These are phyloP conservation scores for Monosporozyma unispora DNA, from an alignment of 805 yeast species.

Conservation along the genomic window DNA sequence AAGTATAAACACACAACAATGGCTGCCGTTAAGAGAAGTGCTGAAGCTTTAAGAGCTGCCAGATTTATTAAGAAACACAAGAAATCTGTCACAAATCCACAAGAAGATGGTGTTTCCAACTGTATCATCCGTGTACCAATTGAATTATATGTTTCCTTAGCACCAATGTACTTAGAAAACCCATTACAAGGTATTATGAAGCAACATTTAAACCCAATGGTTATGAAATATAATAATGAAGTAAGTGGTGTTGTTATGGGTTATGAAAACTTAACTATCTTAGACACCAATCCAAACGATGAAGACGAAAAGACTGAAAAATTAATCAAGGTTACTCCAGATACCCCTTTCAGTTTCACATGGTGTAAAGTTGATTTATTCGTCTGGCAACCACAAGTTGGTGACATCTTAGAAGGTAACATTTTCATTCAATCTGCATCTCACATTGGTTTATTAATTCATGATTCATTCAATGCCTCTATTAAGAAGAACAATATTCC, in stretches of 20 bases:
- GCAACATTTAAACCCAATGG: constrained; percentile 83
- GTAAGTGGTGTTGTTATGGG: constrained; percentile 80
- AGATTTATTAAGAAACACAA: constrained; percentile 25
- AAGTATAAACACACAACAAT: constrained; percentile 4
- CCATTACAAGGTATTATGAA: constrained; percentile 74
- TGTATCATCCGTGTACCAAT: constrained; percentile 29
- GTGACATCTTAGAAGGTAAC: constrained; percentile 80
- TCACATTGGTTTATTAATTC: constrained; percentile 83
- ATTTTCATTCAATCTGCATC: constrained; percentile 89
- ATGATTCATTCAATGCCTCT: constrained; percentile 91
- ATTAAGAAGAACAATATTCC: constrained; percentile 83
- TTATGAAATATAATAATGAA: constrained; percentile 69
- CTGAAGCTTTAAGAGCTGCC: constrained; percentile 13
- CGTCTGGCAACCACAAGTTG: constrained; percentile 86
- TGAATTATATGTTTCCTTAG: constrained; percentile 70
- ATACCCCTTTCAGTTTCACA: constrained; percentile 78
- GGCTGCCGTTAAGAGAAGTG: constrained; percentile 21
- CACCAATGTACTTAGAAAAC: constrained; percentile 63
- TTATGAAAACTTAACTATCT: constrained; percentile 54
- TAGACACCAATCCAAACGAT: constrained; percentile 37
- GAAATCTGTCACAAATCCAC: constrained; percentile 21
- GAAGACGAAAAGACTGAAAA: constrained; percentile 33
- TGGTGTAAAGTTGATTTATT: constrained; percentile 81
- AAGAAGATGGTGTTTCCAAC: constrained; percentile 25
- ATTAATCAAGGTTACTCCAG: constrained; percentile 61